Evolutionary conservation across 202 grass and related monocot species (phyloP).

Genomic region (Digitaria exilis): DNA sequence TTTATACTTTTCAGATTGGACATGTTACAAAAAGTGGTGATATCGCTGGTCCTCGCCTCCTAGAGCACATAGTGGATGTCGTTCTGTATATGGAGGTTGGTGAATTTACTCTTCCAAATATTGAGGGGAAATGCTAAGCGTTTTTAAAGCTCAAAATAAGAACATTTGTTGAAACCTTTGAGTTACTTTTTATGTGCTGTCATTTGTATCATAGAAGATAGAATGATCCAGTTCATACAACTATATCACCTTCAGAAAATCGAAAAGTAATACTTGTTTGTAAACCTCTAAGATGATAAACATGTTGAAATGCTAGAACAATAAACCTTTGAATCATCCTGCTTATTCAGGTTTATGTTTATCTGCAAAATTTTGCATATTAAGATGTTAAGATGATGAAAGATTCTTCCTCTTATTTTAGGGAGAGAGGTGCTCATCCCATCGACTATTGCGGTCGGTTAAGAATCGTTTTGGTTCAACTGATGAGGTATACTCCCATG

Average conservation of each 20-base stretch:
- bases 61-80: slow-evolving; percentile 98
- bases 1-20: slow-evolving; percentile 69
- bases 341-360: slow-evolving; percentile 22
- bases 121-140: not conserved
- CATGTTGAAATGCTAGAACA: not conserved
- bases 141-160: slow-evolving; percentile 26
- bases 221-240: slow-evolving; percentile 19
- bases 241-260: slow-evolving; percentile 1
- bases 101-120: slow-evolving; percentile 14
- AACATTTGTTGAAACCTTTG: slow-evolving; percentile 3
- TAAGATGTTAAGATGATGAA: slow-evolving; percentile 35
- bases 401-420: slow-evolving; percentile 48
- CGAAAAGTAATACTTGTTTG: slow-evolving; percentile 1
- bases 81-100: slow-evolving; percentile 99
- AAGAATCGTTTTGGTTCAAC: slow-evolving; percentile 95
- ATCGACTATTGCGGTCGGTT: slow-evolving; percentile 78
- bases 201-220: not conserved
- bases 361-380: not conserved
- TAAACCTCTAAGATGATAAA: slow-evolving; percentile 24
- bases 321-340: not conserved
- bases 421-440: slow-evolving; percentile 86
- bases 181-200: slow-evolving; percentile 15
- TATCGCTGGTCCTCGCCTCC: slow-evolving; percentile 89
- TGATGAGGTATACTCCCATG: slow-evolving; percentile 64
- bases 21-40: slow-evolving; percentile 94